phyloP scores from a whole-genome alignment of 805 yeast genomes.

The Schwanniomyces vanrijiae region DNA sequence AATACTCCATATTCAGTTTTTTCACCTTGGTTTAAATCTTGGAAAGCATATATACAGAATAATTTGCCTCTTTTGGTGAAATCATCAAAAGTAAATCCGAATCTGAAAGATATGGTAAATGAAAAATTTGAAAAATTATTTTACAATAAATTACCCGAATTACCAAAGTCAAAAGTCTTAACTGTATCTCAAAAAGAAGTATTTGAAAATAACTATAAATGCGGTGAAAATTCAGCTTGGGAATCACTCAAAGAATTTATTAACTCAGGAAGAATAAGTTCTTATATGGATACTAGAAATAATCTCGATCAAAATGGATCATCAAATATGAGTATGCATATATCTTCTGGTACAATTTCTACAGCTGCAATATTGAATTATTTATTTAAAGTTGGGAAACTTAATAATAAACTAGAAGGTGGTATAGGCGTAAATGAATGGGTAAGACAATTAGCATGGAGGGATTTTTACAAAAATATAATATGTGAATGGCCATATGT shows the following conservation, averaged over 20 bases:
- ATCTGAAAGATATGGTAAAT: not conserved
- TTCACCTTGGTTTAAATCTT: constrained; percentile 42
- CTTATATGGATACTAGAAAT: constrained; percentile 34
- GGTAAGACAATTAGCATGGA: constrained; percentile 57
- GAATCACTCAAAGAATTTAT: constrained; percentile 18
- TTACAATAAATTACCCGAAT: not conserved
- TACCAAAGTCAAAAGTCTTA: not conserved
- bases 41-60: constrained; percentile 30
- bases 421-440: constrained; percentile 41
- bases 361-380: constrained; percentile 37
- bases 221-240: constrained; percentile 35
- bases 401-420: constrained; percentile 25
- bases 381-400: constrained; percentile 9
- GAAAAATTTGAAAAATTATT: not conserved
- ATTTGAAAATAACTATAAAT: too few relatives aligned
- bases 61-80: not conserved
- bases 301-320: constrained; percentile 26
- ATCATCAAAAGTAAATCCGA: constrained; percentile 2
- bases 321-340: constrained; percentile 46
- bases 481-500: constrained; percentile 50
- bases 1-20: constrained; percentile 45
- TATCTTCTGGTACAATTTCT: constrained; percentile 48
- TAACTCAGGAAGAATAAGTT: constrained; percentile 19
- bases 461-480: constrained; percentile 56
- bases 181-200: not conserved